A percentile compares a stretch with the other conserved stretches of the same genome.
These are phyloP conservation scores for Jamesozyma lodderae DNA, from an alignment of 805 yeast genomes.

Conservation along the genomic window DNA sequence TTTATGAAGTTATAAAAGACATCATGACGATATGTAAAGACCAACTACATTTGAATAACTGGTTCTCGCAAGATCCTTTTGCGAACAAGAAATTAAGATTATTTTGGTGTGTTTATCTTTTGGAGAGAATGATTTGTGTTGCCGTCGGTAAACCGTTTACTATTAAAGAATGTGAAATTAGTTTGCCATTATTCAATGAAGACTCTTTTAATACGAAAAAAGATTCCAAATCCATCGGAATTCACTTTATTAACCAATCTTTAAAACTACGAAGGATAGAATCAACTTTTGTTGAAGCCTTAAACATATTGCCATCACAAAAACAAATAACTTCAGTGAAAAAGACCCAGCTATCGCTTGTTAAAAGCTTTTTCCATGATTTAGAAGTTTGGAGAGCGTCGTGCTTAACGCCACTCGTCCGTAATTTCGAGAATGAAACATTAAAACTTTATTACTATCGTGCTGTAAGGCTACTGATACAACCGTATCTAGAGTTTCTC, in stretches of 20 bases:
- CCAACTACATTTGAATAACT: slow-evolving; percentile 20
- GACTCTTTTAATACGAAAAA: slow-evolving; percentile 26
- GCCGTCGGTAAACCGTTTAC: slow-evolving; percentile 55
- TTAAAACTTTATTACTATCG: slow-evolving; percentile 49
- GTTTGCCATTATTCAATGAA: slow-evolving; percentile 42
- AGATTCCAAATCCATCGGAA: slow-evolving; percentile 16
- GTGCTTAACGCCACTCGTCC: slow-evolving; percentile 34
- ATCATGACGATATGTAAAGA: slow-evolving; percentile 38
- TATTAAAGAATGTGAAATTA: slow-evolving; percentile 41
- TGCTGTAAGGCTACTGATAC: slow-evolving; percentile 49
- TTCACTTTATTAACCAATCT: slow-evolving; percentile 47
- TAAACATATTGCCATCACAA: slow-evolving; percentile 33
- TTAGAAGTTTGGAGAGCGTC: slow-evolving; percentile 45
- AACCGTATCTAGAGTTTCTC: slow-evolving; percentile 55
- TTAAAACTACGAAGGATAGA: slow-evolving; percentile 50
- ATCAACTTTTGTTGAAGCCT: slow-evolving; percentile 46
- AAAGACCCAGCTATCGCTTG: slow-evolving; percentile 39
- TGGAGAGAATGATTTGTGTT: slow-evolving; percentile 52
- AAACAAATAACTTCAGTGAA: slow-evolving; percentile 11
- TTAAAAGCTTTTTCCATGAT: slow-evolving; percentile 43
- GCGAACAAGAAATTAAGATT: slow-evolving; percentile 39
- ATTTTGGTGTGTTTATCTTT: slow-evolving; percentile 54
- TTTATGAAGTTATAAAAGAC: slow-evolving; percentile 45
- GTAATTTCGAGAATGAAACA: slow-evolving; percentile 50
- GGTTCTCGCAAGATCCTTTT: slow-evolving; percentile 18